Evolutionary conservation across 164 flowering plant genomes (phyloP).

Genomic region (Dillenia turbinata): DNA sequence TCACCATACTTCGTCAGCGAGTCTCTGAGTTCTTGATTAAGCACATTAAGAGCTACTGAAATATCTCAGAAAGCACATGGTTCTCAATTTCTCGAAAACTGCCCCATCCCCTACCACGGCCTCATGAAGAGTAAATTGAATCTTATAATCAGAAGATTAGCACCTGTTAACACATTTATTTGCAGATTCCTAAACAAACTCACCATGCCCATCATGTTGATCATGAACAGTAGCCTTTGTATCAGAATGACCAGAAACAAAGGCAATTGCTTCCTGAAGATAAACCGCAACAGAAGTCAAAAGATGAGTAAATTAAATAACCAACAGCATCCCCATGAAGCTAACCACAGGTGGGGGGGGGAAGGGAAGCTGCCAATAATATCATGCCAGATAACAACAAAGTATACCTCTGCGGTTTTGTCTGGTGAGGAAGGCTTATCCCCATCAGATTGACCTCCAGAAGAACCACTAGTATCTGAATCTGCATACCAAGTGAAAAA

Average conservation of each 20-base stretch:
- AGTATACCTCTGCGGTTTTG: constrained; percentile 34
- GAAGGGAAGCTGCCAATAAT: not conserved
- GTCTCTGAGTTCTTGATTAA: too few species aligned
- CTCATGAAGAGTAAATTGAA: too few species aligned
- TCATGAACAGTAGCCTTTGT: constrained; percentile 22
- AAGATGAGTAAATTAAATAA: not conserved
- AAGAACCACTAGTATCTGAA: constrained; percentile 67
- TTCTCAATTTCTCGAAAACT: too few species aligned
- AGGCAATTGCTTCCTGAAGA: constrained; percentile 20
- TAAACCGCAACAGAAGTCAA: not conserved
- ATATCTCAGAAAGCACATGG: too few species aligned
- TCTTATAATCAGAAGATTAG: too few species aligned
- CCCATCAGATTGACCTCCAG: constrained; percentile 56
- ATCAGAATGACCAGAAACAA: constrained; percentile 24
- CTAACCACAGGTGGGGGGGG: too few species aligned
- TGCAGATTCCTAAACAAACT: constrained; percentile 18
- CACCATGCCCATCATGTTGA: constrained; percentile 36
- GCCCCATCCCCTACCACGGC: too few species aligned
- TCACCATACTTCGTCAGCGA: too few species aligned
- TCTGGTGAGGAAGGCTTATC: constrained; percentile 39
- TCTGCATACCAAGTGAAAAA: constrained; percentile 18
- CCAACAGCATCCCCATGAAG: too few species aligned
- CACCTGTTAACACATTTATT: too few species aligned
- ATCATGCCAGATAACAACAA: not conserved
- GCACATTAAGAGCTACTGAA: too few species aligned